These are phyloP conservation scores for Myriosclerotinia duriaeana DNA, from an alignment of 2,329 filamentous ascomycete genomes.

Conservation along the genomic window DNA sequence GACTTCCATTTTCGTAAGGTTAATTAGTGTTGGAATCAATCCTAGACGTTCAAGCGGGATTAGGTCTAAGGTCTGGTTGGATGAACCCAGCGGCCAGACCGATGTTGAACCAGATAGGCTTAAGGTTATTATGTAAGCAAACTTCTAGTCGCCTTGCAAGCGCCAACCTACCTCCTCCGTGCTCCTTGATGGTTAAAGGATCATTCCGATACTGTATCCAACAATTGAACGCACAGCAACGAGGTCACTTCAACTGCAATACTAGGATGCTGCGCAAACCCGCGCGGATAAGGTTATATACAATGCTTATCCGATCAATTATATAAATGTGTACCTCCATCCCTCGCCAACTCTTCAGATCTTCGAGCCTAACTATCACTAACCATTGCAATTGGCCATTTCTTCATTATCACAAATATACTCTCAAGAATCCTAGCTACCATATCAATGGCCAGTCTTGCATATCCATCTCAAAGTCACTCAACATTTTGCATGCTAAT, in stretches of 20 bases:
- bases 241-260: neutral
- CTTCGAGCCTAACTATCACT: neutral
- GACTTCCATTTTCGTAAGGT: neutral
- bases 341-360: neutral
- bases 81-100: neutral
- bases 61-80: neutral
- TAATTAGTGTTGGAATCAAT: neutral
- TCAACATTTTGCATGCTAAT: neutral
- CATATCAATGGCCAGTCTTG: neutral
- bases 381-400: neutral
- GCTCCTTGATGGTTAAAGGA: no score
- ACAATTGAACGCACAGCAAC: neutral
- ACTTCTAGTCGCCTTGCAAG: neutral
- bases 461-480: conserved; percentile 7
- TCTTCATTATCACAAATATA: neutral
- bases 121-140: conserved; percentile 1
- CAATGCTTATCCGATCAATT: neutral
- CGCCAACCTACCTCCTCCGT: neutral
- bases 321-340: neutral
- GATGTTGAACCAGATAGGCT: no score
- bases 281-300: conserved; percentile 2
- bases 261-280: neutral
- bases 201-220: neutral
- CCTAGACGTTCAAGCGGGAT: neutral
- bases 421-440: neutral